phyloP scores from a whole-genome alignment of 2,329 filamentous ascomycete genomes.

The Penicillium nordicum region DNA sequence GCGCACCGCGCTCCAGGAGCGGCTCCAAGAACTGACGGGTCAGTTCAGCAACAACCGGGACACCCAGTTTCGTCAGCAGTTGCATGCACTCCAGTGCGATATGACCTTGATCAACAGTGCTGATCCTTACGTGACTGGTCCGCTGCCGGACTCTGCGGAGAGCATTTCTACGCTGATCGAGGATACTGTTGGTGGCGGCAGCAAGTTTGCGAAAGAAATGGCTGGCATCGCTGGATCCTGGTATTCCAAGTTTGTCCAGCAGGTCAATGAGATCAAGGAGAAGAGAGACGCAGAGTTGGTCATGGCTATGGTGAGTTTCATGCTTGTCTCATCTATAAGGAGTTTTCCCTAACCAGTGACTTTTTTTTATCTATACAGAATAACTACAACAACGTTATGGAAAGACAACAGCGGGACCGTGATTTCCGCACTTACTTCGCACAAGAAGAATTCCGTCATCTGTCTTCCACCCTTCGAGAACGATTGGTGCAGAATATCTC shows the following conservation, averaged over 20 bases:
- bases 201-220: slow-evolving; percentile 66
- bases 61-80: slow-evolving; percentile 79
- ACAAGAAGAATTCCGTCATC: slow-evolving; percentile 59
- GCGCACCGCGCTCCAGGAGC: slow-evolving; percentile 75
- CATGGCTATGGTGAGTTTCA: slow-evolving; percentile 67
- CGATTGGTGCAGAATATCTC: slow-evolving; percentile 58
- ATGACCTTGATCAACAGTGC: slow-evolving; percentile 81
- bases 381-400: slow-evolving; percentile 54
- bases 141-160: slow-evolving; percentile 63
- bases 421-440: slow-evolving; percentile 60
- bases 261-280: slow-evolving; percentile 85
- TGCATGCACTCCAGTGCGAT: slow-evolving; percentile 88
- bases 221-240: slow-evolving; percentile 67
- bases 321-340: neutral
- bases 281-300: slow-evolving; percentile 79
- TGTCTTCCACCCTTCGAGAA: slow-evolving; percentile 59
- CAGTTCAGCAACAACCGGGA: slow-evolving; percentile 79
- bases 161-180: slow-evolving; percentile 64
- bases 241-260: slow-evolving; percentile 79
- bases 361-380: slow-evolving; percentile 41
- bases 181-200: slow-evolving; percentile 51
- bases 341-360: neutral
- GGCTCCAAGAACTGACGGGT: slow-evolving; percentile 70
- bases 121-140: slow-evolving; percentile 70
- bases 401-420: slow-evolving; percentile 55